A percentile compares a stretch with the other conserved stretches of the same genome.
phyloP scores from a whole-genome alignment of 257 asterid species.

The Mitragyna speciosa region DNA sequence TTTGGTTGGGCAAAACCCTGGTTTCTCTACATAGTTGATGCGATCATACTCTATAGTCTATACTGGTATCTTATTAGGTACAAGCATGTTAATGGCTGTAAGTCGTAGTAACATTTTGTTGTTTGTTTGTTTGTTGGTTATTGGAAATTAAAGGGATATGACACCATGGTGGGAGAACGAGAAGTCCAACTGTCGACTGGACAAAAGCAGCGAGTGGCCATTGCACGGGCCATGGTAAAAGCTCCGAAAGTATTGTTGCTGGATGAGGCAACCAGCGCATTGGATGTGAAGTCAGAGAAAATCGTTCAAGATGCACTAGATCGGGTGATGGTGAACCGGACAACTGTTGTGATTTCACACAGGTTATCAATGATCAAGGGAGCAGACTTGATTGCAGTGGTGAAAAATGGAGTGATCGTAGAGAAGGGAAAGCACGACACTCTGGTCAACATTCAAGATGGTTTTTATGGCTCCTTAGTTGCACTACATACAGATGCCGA shows the following conservation, averaged over 20 bases:
- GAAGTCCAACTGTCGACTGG: constrained; percentile 85
- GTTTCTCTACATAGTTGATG: too few species aligned
- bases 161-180: constrained; percentile 76
- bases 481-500: constrained; percentile 47
- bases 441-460: constrained; percentile 61
- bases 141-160: constrained; percentile 53
- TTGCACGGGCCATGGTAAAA: constrained; percentile 79
- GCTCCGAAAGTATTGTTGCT: constrained; percentile 67
- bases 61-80: not conserved
- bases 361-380: constrained; percentile 74
- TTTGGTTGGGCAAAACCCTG: not conserved
- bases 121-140: not conserved
- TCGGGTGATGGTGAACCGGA: constrained; percentile 65
- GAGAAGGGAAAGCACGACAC: constrained; percentile 79
- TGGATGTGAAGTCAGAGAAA: constrained; percentile 84
- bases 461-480: constrained; percentile 64
- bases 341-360: constrained; percentile 84
- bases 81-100: not conserved
- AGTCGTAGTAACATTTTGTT: too few species aligned
- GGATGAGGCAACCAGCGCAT: constrained; percentile 86
- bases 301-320: constrained; percentile 82
- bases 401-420: constrained; percentile 67
- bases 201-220: constrained; percentile 89
- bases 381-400: constrained; percentile 83
- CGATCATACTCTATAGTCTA: too few species aligned